Evolutionary conservation across 345 rosid genomes (phyloP).

Genomic region (Murraya paniculata): DNA sequence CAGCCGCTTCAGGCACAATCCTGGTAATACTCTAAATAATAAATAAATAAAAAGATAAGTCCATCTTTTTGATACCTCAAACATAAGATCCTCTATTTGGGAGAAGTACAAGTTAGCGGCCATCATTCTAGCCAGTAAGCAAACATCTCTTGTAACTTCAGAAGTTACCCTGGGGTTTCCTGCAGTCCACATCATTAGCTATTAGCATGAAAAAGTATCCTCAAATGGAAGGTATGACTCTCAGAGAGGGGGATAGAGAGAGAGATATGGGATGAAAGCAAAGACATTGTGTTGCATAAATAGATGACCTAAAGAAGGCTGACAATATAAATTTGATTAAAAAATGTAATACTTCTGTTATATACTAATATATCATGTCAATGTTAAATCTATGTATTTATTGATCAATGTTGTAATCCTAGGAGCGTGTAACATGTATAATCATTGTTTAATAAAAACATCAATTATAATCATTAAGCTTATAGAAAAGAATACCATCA

Average conservation of each 20-base stretch:
- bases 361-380: too few relatives aligned
- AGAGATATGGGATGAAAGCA: not conserved
- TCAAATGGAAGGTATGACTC: not conserved
- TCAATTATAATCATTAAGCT: not conserved
- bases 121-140: conserved; percentile 98
- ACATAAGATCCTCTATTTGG: conserved; percentile 98
- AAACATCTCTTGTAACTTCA: conserved; percentile 97
- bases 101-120: conserved; percentile 97
- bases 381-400: too few relatives aligned
- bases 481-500: conserved; percentile 54
- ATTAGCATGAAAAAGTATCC: not conserved
- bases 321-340: not conserved
- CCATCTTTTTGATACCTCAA: conserved; percentile 59
- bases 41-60: not conserved
- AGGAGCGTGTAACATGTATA: not conserved
- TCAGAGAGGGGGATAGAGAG: not conserved
- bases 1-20: not conserved
- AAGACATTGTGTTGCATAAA: not conserved
- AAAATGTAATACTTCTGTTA: too few relatives aligned
- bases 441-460: not conserved
- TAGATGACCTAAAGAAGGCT: not conserved
- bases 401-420: too few relatives aligned
- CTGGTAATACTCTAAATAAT: not conserved
- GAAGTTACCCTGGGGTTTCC: conserved; percentile 99
- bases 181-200: conserved; percentile 25